Evolutionary conservation across 1,284 basidiomycete species (phyloP).

Genomic region (Macrocybe sp.): DNA sequence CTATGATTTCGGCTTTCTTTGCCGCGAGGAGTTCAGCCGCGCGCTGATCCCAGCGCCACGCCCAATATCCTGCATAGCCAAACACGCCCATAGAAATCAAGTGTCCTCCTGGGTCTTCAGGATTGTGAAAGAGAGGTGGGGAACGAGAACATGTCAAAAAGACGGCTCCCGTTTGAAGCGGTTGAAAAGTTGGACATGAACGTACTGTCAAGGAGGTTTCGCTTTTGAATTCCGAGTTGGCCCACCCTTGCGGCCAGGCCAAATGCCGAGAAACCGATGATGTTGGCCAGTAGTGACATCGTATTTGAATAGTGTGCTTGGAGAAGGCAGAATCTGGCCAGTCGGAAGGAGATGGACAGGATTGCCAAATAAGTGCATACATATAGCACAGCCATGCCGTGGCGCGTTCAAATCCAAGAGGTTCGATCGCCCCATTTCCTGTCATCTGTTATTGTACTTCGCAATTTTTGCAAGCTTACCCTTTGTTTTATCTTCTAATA

Average conservation of each 20-base stretch:
- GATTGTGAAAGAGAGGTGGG: not conserved
- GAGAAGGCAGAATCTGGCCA: slow-evolving; percentile 1
- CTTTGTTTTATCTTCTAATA: not conserved
- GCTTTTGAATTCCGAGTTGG: slow-evolving; percentile 75
- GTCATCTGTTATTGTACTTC: not conserved
- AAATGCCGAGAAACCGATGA: slow-evolving; percentile 75
- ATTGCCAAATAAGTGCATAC: slow-evolving; percentile 14
- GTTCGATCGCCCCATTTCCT: not conserved
- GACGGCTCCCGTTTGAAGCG: not conserved
- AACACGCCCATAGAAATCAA: slow-evolving; percentile 61
- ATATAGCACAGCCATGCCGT: slow-evolving; percentile 24
- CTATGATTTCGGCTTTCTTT: slow-evolving; percentile 55
- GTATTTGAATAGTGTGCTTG: slow-evolving; percentile 15
- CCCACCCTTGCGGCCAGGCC: slow-evolving; percentile 76
- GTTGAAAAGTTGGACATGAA: slow-evolving; percentile 13
- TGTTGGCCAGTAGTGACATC: slow-evolving; percentile 70
- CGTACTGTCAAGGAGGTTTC: slow-evolving; percentile 66
- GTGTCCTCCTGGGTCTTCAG: slow-evolving; percentile 59
- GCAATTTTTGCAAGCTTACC: not conserved
- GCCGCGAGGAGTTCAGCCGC: slow-evolving; percentile 53
- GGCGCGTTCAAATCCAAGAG: slow-evolving; percentile 8
- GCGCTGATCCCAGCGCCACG: slow-evolving; percentile 57
- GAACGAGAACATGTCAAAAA: not conserved
- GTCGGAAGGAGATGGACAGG: slow-evolving; percentile 9
- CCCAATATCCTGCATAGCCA: slow-evolving; percentile 66